phyloP scores from a whole-genome alignment of 768 basidiomycete species.

The Cantharellus cinnabarinus region DNA sequence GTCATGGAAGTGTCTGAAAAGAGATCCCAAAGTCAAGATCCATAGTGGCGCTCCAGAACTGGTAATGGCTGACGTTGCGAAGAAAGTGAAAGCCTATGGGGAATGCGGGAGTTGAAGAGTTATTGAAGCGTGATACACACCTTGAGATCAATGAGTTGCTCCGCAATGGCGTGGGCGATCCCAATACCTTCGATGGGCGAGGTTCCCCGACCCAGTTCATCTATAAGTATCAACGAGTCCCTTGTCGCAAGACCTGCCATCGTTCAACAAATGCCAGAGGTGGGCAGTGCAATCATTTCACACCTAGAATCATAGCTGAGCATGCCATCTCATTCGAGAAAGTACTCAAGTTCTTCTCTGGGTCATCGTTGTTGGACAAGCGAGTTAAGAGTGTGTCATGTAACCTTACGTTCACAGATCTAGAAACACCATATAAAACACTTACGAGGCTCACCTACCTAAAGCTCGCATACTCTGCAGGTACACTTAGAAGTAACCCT shows the following conservation, averaged over 20 bases:
- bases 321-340: slow-evolving; percentile 92
- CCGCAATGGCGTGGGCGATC: slow-evolving; percentile 68
- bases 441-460: slow-evolving; percentile 22
- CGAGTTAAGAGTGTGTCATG: slow-evolving; percentile 72
- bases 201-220: slow-evolving; percentile 88
- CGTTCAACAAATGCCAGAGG: neutral
- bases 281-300: neutral
- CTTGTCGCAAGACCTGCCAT: slow-evolving; percentile 32
- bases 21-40: slow-evolving; percentile 2
- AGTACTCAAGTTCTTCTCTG: slow-evolving; percentile 78
- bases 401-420: slow-evolving; percentile 24
- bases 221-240: slow-evolving; percentile 28
- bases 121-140: slow-evolving; percentile 20
- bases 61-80: slow-evolving; percentile 46
- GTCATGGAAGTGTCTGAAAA: slow-evolving; percentile 54
- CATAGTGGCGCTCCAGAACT: neutral
- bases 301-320: slow-evolving; percentile 77
- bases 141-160: slow-evolving; percentile 50
- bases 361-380: slow-evolving; percentile 83
- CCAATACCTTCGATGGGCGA: slow-evolving; percentile 65
- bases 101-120: neutral
- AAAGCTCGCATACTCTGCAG: slow-evolving; percentile 86
- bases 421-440: neutral
- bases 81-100: slow-evolving; percentile 62
- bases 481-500: slow-evolving; percentile 28